A percentile compares a stretch with the other conserved stretches of the same genome.
Conservation (phyloP, 2,329 filamentous ascomycete genomes). For the Periconia digitata region DNA sequence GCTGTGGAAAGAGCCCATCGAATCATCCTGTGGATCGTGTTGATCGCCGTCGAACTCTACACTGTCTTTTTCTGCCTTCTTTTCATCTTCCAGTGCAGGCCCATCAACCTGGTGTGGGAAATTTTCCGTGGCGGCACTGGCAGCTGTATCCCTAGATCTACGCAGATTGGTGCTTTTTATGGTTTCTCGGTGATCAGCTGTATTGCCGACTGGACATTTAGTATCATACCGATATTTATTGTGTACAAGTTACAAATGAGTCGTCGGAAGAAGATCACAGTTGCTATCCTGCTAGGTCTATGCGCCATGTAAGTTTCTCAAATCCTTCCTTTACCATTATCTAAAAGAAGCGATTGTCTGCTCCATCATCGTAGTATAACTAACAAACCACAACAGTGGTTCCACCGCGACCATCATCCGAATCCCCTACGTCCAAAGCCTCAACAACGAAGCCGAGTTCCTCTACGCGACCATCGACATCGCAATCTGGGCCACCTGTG, state of each 20-base stretch:
- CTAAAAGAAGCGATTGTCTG: not conserved
- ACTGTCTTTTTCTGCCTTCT: conserved; percentile 55
- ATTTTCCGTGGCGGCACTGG: conserved; percentile 13
- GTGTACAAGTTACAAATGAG: conserved; percentile 55
- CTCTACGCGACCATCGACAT: conserved; percentile 47
- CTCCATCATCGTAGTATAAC: no score
- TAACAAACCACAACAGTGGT: conserved; percentile 39
- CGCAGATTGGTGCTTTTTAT: conserved; percentile 53
- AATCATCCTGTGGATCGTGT: conserved; percentile 49
- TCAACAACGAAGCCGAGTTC: conserved; percentile 45
- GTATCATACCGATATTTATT: conserved; percentile 49
- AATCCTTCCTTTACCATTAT: conserved; percentile 4
- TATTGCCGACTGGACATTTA: conserved; percentile 38
- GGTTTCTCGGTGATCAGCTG: conserved; percentile 48
- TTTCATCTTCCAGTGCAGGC: conserved; percentile 55
- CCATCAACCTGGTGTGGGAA: conserved; percentile 28
- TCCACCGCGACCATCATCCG: conserved; percentile 55
- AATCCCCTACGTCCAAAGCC: conserved; percentile 45
- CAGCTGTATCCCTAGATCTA: conserved; percentile 22
- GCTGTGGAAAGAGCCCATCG: conserved; percentile 49
- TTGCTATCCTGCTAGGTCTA: conserved; percentile 58
- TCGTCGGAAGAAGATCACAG: conserved; percentile 52
- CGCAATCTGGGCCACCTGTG: conserved; percentile 43
- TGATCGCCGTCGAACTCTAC: conserved; percentile 48
- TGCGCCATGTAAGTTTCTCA: conserved; percentile 34